Evolutionary conservation across 495 filamentous ascomycete genomes (phyloP).

Genomic region (Aspergillus diversus): DNA sequence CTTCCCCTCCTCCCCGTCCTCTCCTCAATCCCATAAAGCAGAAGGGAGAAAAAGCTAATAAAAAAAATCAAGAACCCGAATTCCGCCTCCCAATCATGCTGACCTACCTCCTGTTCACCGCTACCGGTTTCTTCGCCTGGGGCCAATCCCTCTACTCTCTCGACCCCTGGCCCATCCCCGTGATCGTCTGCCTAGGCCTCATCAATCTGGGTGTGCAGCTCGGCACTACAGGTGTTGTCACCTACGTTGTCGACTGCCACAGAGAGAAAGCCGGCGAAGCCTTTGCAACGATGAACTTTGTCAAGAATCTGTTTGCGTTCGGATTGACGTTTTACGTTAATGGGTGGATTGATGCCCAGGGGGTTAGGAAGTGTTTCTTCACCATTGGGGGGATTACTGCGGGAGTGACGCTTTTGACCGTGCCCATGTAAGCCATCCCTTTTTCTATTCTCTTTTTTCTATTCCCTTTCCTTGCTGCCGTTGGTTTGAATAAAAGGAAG

Average conservation of each 20-base stretch:
- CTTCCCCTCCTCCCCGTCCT: constrained; percentile 5
- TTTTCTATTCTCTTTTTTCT: neutral
- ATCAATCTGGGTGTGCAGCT: constrained; percentile 50
- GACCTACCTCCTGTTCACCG: constrained; percentile 43
- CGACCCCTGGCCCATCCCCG: constrained; percentile 42
- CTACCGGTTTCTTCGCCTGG: constrained; percentile 51
- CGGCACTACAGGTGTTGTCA: constrained; percentile 42
- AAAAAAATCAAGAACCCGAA: constrained; percentile 42
- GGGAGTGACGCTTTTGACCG: constrained; percentile 38
- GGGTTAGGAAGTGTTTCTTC: constrained; percentile 42
- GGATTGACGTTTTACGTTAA: constrained; percentile 43
- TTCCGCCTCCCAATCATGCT: constrained; percentile 50
- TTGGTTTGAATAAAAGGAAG: neutral
- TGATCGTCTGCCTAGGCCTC: constrained; percentile 47
- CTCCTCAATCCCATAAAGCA: neutral
- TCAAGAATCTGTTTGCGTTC: constrained; percentile 47
- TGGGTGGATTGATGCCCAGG: constrained; percentile 42
- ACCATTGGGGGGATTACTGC: constrained; percentile 44
- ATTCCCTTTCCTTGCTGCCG: neutral
- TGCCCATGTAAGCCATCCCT: constrained; percentile 38
- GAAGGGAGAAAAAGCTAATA: neutral
- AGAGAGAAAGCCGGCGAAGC: constrained; percentile 46
- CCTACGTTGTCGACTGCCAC: constrained; percentile 47
- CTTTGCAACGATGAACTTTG: constrained; percentile 45
- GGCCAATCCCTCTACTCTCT: constrained; percentile 34